Evolutionary conservation across 176 grass and related monocot species (phyloP), one percentile per base, ranked within the genome.

Genomic region (Rhipidocladum racemiflorum): DNA sequence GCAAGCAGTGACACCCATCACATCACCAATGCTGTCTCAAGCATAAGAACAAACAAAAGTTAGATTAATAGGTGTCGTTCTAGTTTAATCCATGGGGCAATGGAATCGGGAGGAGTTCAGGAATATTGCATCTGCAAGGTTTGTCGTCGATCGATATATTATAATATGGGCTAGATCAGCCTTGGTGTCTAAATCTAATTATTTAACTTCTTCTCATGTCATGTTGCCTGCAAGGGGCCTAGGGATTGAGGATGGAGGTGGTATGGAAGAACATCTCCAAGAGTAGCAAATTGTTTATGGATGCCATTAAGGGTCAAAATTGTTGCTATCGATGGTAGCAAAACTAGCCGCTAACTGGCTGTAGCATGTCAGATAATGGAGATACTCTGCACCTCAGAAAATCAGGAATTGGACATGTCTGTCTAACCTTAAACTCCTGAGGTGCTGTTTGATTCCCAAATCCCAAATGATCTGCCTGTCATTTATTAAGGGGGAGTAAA

Each of bases 21-120:
- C 42, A 78, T 83, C 73, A 12, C 72, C 15, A 21, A 27, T n/a
- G 24, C 16, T 83, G 38, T 29, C 88, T 68, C n/a, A 29, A 72
- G 39, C 73, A 78, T 66, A 49, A 82, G 79, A 78, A 67, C 88
- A 90, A 79, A 78, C 67, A 78, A 86, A 86, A 51, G 46, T 5
- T 79, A 83, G 66, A 82, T 49, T 86, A 82, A 65, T 64, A 49
- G 24, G 21, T 28, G 38, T 6, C 34, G 65, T 0, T 62, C 83
- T 82, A 82, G 78, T 78, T 71, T 82, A 86, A 82, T 72, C 67
- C 84, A 78, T 86, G 60, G 88, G 88, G 83, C 79, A 90, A 74
- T 79, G 88, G 79, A 90, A 86, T 23, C 72, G 60, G 79, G 74
- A 86, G 84, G 88, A 74, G 84, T 79, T 61, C 39, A 74, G 88